Percentiles rank a stretch among this genome's conserved stretches.
These are phyloP conservation scores for Cornus kousa DNA, from an alignment of 148 eudicot species.

Conservation along the genomic window DNA sequence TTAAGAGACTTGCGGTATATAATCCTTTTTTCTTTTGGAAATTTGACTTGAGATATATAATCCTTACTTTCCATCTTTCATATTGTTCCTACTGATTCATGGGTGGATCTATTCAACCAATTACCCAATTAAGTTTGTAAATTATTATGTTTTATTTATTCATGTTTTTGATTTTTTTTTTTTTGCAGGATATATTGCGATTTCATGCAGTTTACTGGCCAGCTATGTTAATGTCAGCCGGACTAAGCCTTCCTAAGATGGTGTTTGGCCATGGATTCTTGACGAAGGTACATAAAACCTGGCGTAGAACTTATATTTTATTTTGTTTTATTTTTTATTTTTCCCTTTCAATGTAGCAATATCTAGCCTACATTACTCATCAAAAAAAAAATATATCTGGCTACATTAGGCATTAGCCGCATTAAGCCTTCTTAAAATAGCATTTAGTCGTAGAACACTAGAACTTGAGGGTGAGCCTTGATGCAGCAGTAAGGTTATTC, in stretches of 20 bases:
- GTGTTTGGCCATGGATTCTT: conserved; percentile 99
- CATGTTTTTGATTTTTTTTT: not conserved
- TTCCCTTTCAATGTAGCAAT: not conserved
- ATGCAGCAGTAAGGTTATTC: no score
- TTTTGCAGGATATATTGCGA: conserved; percentile 88
- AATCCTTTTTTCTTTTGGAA: not conserved
- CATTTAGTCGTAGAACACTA: not conserved
- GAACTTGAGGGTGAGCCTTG: no score
- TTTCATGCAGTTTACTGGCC: conserved; percentile 99
- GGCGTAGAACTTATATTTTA: not conserved
- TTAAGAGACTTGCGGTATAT: conserved; percentile 1
- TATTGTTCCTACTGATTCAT: not conserved
- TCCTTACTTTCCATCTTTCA: not conserved
- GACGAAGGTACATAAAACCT: conserved; percentile 69
- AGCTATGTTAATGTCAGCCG: conserved; percentile 99
- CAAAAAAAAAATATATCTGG: no score
- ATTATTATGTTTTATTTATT: not conserved
- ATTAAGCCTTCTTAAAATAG: not conserved
- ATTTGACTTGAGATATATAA: not conserved
- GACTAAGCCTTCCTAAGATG: conserved; percentile 73
- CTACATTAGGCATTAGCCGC: no score
- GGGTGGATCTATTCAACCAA: not conserved
- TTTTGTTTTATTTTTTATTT: not conserved
- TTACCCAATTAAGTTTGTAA: not conserved
- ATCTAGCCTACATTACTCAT: not conserved